Evolutionary conservation across 1,139 yeast genomes (phyloP).

Genomic region (Saccharomyces hybrid): DNA sequence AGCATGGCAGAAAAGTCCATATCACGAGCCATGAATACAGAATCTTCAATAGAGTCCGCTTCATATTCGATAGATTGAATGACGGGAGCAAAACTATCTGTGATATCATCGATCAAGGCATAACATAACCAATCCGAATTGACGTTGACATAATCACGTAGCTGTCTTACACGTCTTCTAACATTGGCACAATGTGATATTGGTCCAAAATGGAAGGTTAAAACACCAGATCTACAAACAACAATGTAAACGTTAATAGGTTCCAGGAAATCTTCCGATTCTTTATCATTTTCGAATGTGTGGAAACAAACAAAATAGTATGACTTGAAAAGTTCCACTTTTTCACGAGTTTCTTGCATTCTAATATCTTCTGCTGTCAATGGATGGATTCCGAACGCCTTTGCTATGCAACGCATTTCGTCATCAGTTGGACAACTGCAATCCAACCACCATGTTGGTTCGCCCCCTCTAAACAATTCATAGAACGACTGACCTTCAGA

Average conservation of each 20-base stretch:
- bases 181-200: constrained; percentile 79
- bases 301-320: constrained; percentile 81
- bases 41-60: constrained; percentile 87
- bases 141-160: constrained; percentile 79
- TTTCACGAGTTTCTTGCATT: constrained; percentile 80
- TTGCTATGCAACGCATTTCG: constrained; percentile 56
- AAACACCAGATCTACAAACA: constrained; percentile 75
- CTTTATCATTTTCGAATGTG: constrained; percentile 68
- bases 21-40: constrained; percentile 57
- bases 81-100: constrained; percentile 89
- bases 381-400: constrained; percentile 78
- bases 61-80: constrained; percentile 82
- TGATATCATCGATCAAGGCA: constrained; percentile 87
- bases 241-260: constrained; percentile 85
- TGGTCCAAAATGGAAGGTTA: constrained; percentile 82
- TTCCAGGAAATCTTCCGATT: constrained; percentile 74
- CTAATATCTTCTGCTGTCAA: constrained; percentile 79
- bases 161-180: constrained; percentile 83
- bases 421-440: constrained; percentile 62
- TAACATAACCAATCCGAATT: constrained; percentile 92
- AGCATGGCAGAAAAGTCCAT: constrained; percentile 67
- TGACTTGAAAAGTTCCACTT: constrained; percentile 66
- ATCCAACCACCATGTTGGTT: constrained; percentile 67
- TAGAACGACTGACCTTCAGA: constrained; percentile 57
- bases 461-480: constrained; percentile 48